Conservation (phyloP, 2,329 filamentous ascomycete species). For the Plenodomus biglobosus region DNA sequence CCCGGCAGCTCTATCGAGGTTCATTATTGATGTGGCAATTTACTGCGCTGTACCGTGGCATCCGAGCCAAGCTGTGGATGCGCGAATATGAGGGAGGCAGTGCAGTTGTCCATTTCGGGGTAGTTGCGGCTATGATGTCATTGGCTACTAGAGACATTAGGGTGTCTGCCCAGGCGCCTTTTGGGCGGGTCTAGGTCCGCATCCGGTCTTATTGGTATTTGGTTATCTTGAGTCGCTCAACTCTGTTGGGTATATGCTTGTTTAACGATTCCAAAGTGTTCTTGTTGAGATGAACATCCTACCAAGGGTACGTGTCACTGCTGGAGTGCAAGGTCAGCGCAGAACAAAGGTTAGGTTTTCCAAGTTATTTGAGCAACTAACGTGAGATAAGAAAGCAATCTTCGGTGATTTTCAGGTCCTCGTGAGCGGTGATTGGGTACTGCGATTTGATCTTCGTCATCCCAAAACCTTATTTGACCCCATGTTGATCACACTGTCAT, state of each 20-base stretch:
- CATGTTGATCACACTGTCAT: background rate
- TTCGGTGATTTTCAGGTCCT: background rate
- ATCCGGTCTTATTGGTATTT: background rate
- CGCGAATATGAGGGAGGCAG: constrained; percentile 8
- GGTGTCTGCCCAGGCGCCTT: background rate
- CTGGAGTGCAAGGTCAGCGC: background rate
- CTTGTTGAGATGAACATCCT: background rate
- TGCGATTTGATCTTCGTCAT: background rate
- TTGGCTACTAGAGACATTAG: background rate
- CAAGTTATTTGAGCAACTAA: background rate
- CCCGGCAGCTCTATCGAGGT: background rate
- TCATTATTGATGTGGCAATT: background rate
- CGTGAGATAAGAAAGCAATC: background rate
- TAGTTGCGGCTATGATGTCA: constrained; percentile 8
- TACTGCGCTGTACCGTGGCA: background rate
- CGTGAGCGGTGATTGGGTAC: background rate
- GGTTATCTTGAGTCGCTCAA: background rate
- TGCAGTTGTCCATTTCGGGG: constrained; percentile 5
- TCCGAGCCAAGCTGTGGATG: background rate
- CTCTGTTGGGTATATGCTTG: background rate
- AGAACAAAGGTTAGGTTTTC: background rate
- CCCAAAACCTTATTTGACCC: background rate
- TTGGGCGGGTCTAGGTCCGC: background rate
- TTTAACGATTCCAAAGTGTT: background rate
- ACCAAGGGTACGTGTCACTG: background rate